Conservation (phyloP, 805 yeast genomes). For the Candida ponderosae region DNA sequence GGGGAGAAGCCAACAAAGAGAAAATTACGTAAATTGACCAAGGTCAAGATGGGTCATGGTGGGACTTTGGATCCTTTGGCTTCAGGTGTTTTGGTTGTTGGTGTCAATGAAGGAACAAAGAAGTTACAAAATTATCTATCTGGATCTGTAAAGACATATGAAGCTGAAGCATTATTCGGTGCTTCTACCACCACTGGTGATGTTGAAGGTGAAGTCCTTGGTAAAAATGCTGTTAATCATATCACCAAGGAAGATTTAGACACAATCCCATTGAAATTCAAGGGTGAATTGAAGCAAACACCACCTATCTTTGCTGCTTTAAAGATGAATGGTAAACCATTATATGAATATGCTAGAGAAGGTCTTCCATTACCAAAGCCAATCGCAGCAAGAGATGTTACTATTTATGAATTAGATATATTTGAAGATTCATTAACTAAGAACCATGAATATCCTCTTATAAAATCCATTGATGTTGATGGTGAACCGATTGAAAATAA, state of each 20-base stretch:
- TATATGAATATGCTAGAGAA: conserved; percentile 90
- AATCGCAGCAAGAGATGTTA: conserved; percentile 71
- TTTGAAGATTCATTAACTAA: conserved; percentile 42
- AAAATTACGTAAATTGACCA: conserved; percentile 39
- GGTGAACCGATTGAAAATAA: conserved; percentile 35
- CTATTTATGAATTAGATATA: conserved; percentile 46
- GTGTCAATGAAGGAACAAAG: conserved; percentile 91
- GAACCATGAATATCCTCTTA: conserved; percentile 46
- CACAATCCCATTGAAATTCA: conserved; percentile 49
- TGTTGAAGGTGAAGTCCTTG: conserved; percentile 73
- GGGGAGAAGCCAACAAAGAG: conserved; percentile 42
- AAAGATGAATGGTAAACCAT: conserved; percentile 88
- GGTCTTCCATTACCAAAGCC: conserved; percentile 78
- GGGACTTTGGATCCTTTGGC: conserved; percentile 97
- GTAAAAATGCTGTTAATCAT: conserved; percentile 48
- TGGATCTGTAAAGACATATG: conserved; percentile 72
- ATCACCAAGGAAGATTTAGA: conserved; percentile 45
- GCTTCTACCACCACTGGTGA: conserved; percentile 92
- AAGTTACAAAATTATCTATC: conserved; percentile 61
- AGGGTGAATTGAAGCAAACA: conserved; percentile 78
- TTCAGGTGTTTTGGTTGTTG: conserved; percentile 87
- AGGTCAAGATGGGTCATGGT: conserved; percentile 94
- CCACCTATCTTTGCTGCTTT: conserved; percentile 95
- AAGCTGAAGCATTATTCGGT: conserved; percentile 81
- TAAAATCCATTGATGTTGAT: conserved; percentile 38